Percentiles rank a stretch among this genome's conserved stretches.
These are phyloP conservation scores for Phytopythium litorale DNA, from an alignment of 352 stramenopile genomes.

Conservation along the genomic window DNA sequence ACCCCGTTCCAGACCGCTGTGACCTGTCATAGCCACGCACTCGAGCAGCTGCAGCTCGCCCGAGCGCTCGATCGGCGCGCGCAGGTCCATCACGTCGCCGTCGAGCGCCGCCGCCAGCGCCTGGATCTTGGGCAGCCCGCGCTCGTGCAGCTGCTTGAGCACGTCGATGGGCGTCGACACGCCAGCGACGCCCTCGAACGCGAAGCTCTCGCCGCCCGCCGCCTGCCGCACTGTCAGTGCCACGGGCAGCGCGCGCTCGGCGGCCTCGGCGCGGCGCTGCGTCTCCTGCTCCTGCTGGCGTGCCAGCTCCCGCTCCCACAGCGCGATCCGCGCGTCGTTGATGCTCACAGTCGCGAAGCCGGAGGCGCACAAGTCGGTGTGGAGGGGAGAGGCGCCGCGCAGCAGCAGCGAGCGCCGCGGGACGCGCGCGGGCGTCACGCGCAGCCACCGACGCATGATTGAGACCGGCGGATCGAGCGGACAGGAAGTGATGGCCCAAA, in stretches of 20 bases:
- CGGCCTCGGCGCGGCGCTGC: constrained; percentile 6
- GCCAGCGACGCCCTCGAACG: constrained; percentile 40
- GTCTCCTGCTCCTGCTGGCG: constrained; percentile 32
- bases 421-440: background rate
- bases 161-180: constrained; percentile 57
- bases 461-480: too few relatives aligned
- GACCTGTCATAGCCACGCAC: constrained; percentile 19
- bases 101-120: constrained; percentile 42
- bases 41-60: constrained; percentile 58
- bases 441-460: constrained; percentile 4
- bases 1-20: background rate
- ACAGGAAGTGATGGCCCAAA: background rate
- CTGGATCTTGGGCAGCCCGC: constrained; percentile 52
- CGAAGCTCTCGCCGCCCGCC: constrained; percentile 17
- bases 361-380: background rate
- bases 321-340: constrained; percentile 34
- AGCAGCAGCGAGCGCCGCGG: constrained; percentile 7
- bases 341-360: constrained; percentile 32
- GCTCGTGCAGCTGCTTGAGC: constrained; percentile 50
- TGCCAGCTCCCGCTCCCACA: constrained; percentile 54
- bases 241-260: constrained; percentile 24
- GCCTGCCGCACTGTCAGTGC: constrained; percentile 38
- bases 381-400: background rate
- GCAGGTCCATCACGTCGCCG: constrained; percentile 51
- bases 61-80: constrained; percentile 36